These are phyloP conservation scores for Aspergillus caelatus DNA, from an alignment of 2,329 filamentous ascomycete species.

Conservation along the genomic window DNA sequence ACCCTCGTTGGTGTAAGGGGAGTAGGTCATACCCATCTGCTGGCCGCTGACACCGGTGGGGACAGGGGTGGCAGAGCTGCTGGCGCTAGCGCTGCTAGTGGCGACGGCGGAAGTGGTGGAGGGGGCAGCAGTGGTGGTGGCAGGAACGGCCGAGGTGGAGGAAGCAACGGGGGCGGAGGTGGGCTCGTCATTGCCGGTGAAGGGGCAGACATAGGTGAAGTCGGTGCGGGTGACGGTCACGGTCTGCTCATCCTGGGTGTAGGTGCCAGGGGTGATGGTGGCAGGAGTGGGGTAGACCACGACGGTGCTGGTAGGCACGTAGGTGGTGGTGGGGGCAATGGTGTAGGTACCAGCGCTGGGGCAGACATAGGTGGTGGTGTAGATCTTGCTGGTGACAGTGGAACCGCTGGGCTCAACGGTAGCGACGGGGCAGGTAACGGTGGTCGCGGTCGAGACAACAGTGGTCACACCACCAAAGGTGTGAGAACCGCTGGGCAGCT, in stretches of 20 bases:
- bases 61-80: constrained; percentile 25
- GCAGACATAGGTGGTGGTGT: constrained; percentile 73
- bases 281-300: constrained; percentile 66
- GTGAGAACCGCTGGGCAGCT: constrained; percentile 65
- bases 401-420: constrained; percentile 61
- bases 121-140: constrained; percentile 24
- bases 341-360: constrained; percentile 75
- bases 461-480: constrained; percentile 75
- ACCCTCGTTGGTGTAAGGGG: constrained; percentile 64
- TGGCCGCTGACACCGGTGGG: constrained; percentile 33
- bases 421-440: constrained; percentile 70
- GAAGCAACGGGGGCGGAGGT: constrained; percentile 30
- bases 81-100: constrained; percentile 24
- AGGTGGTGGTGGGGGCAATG: constrained; percentile 69
- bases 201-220: constrained; percentile 73
- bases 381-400: constrained; percentile 67
- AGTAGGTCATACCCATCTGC: constrained; percentile 79
- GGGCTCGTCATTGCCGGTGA: constrained; percentile 49
- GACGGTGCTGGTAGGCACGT: constrained; percentile 56
- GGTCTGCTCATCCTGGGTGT: constrained; percentile 68
- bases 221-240: constrained; percentile 71
- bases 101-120: constrained; percentile 23
- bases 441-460: constrained; percentile 66
- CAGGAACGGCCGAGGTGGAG: constrained; percentile 22
- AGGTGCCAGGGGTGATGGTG: constrained; percentile 69